Conservation (phyloP, 129 eudicot genomes). For the Helianthus tuberosus region DNA sequence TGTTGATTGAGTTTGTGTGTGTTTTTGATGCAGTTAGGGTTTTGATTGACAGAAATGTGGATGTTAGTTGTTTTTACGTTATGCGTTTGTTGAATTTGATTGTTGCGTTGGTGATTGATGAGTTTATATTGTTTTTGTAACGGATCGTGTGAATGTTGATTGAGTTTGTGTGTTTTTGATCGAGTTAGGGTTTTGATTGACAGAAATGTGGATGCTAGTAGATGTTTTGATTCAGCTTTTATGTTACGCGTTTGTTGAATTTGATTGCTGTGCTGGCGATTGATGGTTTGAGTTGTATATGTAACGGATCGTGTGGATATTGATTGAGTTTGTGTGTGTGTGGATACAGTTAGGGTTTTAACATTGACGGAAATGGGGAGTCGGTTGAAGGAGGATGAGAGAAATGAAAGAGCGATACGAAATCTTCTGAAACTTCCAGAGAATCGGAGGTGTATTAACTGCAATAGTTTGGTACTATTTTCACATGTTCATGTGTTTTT, state of each 20-base stretch:
- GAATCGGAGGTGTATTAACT: conserved; percentile 87
- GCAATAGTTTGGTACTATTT: conserved; percentile 72
- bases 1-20: too few relatives aligned
- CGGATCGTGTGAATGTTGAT: not conserved
- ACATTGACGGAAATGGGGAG: conserved; percentile 43
- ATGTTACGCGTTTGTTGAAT: not conserved
- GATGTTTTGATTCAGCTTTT: not conserved
- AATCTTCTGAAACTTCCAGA: conserved; percentile 70
- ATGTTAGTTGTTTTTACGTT: not conserved
- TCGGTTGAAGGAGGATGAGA: conserved; percentile 67
- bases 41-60: too few relatives aligned
- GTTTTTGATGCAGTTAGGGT: too few relatives aligned
- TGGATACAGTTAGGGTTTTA: not conserved
- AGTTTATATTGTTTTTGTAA: not conserved
- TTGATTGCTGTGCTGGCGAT: not conserved
- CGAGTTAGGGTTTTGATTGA: not conserved
- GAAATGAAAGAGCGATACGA: conserved; percentile 63
- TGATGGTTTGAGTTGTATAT: not conserved
- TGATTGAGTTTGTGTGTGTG: too few relatives aligned
- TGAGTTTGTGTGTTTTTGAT: not conserved
- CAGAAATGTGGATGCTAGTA: not conserved
- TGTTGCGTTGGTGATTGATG: not conserved
- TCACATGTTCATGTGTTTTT: conserved; percentile 15
- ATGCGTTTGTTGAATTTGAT: not conserved
- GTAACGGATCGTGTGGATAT: not conserved